These are phyloP conservation scores for Clarireedia paspali DNA, from an alignment of 2,329 filamentous ascomycete genomes.

Conservation along the genomic window DNA sequence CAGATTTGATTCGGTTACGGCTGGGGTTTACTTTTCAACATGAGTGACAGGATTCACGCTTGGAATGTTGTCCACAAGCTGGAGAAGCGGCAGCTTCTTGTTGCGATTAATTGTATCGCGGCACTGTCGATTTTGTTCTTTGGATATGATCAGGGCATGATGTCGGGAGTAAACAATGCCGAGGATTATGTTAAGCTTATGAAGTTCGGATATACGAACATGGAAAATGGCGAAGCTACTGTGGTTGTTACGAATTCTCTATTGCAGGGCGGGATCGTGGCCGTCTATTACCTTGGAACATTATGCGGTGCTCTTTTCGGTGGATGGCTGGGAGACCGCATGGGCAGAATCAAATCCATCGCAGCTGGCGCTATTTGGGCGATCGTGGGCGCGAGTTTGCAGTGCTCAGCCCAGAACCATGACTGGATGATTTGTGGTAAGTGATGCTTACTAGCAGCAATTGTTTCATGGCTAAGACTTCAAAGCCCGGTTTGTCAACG, in stretches of 20 bases:
- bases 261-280: background rate
- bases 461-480: background rate
- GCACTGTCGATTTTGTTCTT: background rate
- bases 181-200: background rate
- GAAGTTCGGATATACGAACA: background rate
- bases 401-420: background rate
- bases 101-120: background rate
- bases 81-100: background rate
- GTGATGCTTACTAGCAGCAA: background rate
- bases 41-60: no score
- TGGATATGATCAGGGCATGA: background rate
- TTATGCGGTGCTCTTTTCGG: background rate
- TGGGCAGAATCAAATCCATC: background rate
- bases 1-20: no score
- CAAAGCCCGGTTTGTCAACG: background rate
- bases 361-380: background rate
- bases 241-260: background rate
- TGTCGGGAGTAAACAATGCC: background rate
- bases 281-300: background rate
- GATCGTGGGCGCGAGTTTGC: background rate
- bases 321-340: background rate
- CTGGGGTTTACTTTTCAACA: no score
- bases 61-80: background rate
- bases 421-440: background rate
- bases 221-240: background rate